Base-by-base conservation (phyloP, 495 filamentous ascomycete genomes). In the Diplogelasinospora grovesii region DNA sequence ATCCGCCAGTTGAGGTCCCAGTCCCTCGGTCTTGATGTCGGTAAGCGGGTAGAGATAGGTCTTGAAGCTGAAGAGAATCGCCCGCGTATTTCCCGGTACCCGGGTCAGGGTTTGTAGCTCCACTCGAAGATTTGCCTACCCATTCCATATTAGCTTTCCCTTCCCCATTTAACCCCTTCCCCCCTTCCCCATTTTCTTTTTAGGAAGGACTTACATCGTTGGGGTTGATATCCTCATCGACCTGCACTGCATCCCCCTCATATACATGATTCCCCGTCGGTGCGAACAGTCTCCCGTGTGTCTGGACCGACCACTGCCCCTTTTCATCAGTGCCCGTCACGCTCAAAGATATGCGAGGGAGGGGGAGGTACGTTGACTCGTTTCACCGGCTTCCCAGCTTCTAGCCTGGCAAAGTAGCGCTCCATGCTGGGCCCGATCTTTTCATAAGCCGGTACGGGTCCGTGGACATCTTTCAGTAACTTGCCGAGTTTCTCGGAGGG, bases 101-200 rank as follows among this genome's bases (percentile, higher is more conserved):
- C 88, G 75, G 61, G 83, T 84, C 31, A 93, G 57, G 0, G 81
- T 83, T 58, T 93, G 88, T 9, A 84, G 64, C 59, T 95, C 88
- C 41, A 78, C 81, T 1, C 88, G 69, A 15, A 90, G 56, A 36
- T 64, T 48, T 30, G 75, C 68, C 49, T 46, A 13, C 75, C 66
- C 0, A 78, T 46, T n/a, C n/a, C n/a, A n/a, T n/a, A n/a, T n/a
- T n/a, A n/a, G n/a, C n/a, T n/a, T n/a, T n/a, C n/a, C n/a, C n/a
- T n/a, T n/a, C n/a, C n/a, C n/a, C n/a, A n/a, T n/a, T n/a, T n/a
- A n/a, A n/a, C n/a, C n/a, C n/a, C n/a, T n/a, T n/a, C n/a, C n/a
- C n/a, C n/a, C n/a, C n/a, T n/a, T n/a, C n/a, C n/a, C n/a, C n/a
- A n/a, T n/a, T n/a, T n/a, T n/a, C n/a, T n/a, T n/a, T n/a, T n/a